Evolutionary conservation across 208 protist genomes (phyloP).

Genomic region (Vickermania spadyakhi): DNA sequence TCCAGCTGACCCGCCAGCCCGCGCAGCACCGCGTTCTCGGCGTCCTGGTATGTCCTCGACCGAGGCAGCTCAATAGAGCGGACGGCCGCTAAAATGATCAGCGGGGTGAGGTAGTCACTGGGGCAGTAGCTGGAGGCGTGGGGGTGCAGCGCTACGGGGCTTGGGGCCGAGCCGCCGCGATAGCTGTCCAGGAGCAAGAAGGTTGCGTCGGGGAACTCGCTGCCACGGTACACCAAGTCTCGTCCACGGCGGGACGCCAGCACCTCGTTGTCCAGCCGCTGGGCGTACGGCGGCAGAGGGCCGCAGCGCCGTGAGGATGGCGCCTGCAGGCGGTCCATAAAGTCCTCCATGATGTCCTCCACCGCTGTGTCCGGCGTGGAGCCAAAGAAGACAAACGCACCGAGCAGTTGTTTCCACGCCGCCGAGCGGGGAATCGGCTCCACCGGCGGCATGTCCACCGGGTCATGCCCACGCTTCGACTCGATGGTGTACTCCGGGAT

Average conservation of each 20-base stretch:
- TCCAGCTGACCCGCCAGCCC: slow-evolving; percentile 64
- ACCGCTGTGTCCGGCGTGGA: slow-evolving; percentile 67
- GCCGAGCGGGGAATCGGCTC: slow-evolving; percentile 27
- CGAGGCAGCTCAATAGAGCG: slow-evolving; percentile 42
- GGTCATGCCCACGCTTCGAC: background rate
- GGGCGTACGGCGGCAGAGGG: slow-evolving; percentile 71
- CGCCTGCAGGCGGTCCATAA: slow-evolving; percentile 53
- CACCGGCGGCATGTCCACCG: slow-evolving; percentile 7
- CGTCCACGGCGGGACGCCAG: slow-evolving; percentile 34
- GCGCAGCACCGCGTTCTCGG: slow-evolving; percentile 57
- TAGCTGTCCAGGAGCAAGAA: slow-evolving; percentile 73
- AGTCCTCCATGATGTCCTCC: slow-evolving; percentile 59
- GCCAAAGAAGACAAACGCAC: slow-evolving; percentile 82
- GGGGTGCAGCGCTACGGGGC: slow-evolving; percentile 55
- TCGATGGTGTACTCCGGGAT: slow-evolving; percentile 38
- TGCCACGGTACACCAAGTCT: slow-evolving; percentile 50
- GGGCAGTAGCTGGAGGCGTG: slow-evolving; percentile 80
- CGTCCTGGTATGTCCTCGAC: slow-evolving; percentile 35
- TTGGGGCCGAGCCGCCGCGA: slow-evolving; percentile 29
- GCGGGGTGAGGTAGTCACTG: slow-evolving; percentile 68
- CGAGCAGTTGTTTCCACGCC: slow-evolving; percentile 88
- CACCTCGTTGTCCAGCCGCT: slow-evolving; percentile 21
- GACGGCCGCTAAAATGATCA: slow-evolving; percentile 49
- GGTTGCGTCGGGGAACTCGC: slow-evolving; percentile 61
- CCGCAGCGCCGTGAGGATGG: slow-evolving; percentile 33